Base-by-base conservation (phyloP, 75 land plant genomes). In the Gnetum montanum region DNA sequence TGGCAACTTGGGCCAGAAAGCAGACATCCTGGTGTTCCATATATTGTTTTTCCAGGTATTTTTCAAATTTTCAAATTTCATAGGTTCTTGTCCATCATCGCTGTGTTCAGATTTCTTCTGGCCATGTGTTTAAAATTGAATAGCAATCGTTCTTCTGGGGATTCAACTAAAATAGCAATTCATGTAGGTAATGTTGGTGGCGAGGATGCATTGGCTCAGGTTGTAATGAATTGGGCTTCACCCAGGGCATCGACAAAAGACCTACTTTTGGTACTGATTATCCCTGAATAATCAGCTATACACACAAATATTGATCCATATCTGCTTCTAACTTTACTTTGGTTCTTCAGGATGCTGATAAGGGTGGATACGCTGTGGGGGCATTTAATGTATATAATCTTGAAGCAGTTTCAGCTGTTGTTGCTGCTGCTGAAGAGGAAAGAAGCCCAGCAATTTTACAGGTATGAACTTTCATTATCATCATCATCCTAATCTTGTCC, bases 381-480 rank as follows among this genome's bases (percentile, higher is more conserved):
- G 99, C 99, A 49, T 95, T 90, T 63, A 95, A 95, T 70, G 88
- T 95, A 18, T 95, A 95, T 64, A 95, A 95, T 69, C 64, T 95
- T 54, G 99, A 95, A 68, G 99, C 88, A 34, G 73, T 80, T 40
- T 56, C 74, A 64, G 88, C 99, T 37, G 97, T 95, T 64, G 74
- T 95, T 54, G 76, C 85, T 62, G 99, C 99, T 30, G 99, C 99
- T 35, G 92, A 95, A 66, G 83, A 70, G 31, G 77, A 83, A 70
- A 69, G 45, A 34, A 95, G 99, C 59, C 97, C 99, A 47, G 99
- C 96, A 15, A 95, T 95, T 62, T 76, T 95, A 62, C 97, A 90
- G 88, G 96, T 88, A 6, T 23, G 44, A 16, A 15, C n/a, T n/a
- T n/a, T n/a, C n/a, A n/a, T n/a, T n/a, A n/a, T n/a, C n/a, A n/a